Base-by-base conservation (phyloP, 106 monocot species). In the Dioscorea dumetorum region DNA sequence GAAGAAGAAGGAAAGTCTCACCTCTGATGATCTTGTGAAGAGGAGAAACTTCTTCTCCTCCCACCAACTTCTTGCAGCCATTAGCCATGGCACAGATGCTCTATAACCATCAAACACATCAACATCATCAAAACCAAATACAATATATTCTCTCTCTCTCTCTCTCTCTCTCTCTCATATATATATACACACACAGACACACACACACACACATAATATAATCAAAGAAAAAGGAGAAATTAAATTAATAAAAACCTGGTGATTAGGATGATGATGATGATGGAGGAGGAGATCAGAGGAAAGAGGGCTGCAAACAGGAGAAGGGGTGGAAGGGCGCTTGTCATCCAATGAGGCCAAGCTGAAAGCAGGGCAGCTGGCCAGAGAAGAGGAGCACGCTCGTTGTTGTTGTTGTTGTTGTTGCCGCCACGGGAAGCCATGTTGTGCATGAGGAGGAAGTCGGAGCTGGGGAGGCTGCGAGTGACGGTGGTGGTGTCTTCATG, bases 301-400 rank as follows among this genome's bases (percentile, higher is more conserved):
- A 68, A 16, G 54, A 31, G 80, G 74, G 71, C 80, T 75, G 62
- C 75, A 74, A 33, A 80, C 15, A 12, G 80, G 70, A 49, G 74
- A 75, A 0, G 75, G 79, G 21, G 79, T 60, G 24, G 48, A 13
- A 2, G 79, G 79, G 22, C 67, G 20, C 50, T 62, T 51, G 24
- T 73, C 63, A 18, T 57, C 24, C 63, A 69, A 61, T 3, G 79
- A 69, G 9, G 23, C 50, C 48, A 68, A 13, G 63, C 79, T 68
- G 62, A 62, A 58, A 17, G 18, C 66, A 19, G 31, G 49, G 58
- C 68, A 65, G 66, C 73, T 74, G 49, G 56, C 64, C 13, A 34
- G 22, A 12, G 73, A 73, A 1, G 74, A 74, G 17, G 3, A 24
- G 12, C 66, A 19, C 4, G 22, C 20, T n/a, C n/a, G 3, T 28